phyloP scores from a whole-genome alignment of 352 stramenopile species.

The Phytopythium kandeliae region DNA sequence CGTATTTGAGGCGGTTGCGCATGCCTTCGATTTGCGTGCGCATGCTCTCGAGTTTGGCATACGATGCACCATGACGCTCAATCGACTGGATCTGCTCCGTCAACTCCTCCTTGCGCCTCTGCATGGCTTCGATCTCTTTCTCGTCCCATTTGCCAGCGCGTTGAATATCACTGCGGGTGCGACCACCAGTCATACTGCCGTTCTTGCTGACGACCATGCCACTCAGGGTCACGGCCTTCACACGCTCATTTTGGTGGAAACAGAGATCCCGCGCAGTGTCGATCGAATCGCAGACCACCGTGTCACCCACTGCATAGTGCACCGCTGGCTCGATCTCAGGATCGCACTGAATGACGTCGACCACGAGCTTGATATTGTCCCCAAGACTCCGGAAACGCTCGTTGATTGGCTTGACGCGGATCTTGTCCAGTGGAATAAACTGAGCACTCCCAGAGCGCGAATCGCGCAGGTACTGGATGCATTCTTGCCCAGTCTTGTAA shows the following conservation, averaged over 20 bases:
- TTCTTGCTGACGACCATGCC: constrained; percentile 97
- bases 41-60: constrained; percentile 56
- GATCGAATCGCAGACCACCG: constrained; percentile 95
- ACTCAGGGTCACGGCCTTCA: constrained; percentile 90
- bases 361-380: constrained; percentile 89
- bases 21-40: constrained; percentile 67
- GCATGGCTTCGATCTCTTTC: constrained; percentile 84
- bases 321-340: constrained; percentile 90
- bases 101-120: constrained; percentile 82
- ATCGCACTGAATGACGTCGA: constrained; percentile 96
- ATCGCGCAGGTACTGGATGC: constrained; percentile 93
- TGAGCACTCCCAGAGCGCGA: constrained; percentile 91
- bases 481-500: constrained; percentile 80
- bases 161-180: constrained; percentile 79
- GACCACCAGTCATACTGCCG: constrained; percentile 97
- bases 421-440: constrained; percentile 97
- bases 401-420: constrained; percentile 88
- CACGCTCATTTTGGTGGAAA: constrained; percentile 77
- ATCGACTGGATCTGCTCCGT: constrained; percentile 57
- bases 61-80: constrained; percentile 65
- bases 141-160: constrained; percentile 90
- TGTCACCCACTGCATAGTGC: constrained; percentile 94
- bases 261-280: constrained; percentile 88
- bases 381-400: constrained; percentile 92
- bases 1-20: constrained; percentile 66